Evolutionary conservation across 2,329 filamentous ascomycete species (phyloP).

Genomic region (Aureobasidium subglaciale): DNA sequence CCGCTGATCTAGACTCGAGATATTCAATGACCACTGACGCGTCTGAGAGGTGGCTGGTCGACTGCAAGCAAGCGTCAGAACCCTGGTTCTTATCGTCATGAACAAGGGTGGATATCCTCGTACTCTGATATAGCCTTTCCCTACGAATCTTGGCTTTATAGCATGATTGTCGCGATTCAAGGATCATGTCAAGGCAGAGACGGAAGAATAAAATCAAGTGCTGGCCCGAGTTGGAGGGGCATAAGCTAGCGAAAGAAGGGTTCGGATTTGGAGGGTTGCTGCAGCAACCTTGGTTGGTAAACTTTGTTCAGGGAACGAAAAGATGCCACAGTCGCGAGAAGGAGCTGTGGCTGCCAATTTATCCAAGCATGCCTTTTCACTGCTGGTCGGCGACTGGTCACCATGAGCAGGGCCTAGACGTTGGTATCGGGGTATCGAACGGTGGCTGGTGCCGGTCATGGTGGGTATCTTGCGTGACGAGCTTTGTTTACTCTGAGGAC

Average conservation of each 20-base stretch:
- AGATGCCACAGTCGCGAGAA: neutral
- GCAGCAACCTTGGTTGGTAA: neutral
- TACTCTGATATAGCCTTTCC: neutral
- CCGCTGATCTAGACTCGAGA: neutral
- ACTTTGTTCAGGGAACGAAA: neutral
- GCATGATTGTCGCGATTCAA: neutral
- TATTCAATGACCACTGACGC: neutral
- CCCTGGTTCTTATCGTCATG: neutral
- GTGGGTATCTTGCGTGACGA: slow-evolving; percentile 8
- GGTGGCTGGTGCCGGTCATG: slow-evolving; percentile 11
- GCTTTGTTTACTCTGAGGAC: slow-evolving; percentile 12
- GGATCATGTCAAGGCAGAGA: neutral
- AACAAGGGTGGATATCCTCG: neutral
- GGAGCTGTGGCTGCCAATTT: slow-evolving; percentile 12
- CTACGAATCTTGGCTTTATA: neutral
- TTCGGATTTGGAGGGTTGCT: slow-evolving; percentile 10
- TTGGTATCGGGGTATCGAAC: slow-evolving; percentile 10
- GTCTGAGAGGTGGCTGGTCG: slow-evolving; percentile 5
- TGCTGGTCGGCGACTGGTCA: slow-evolving; percentile 7
- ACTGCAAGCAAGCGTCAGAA: slow-evolving; percentile 3
- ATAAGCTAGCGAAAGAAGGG: slow-evolving; percentile 12
- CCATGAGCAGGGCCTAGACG: slow-evolving; percentile 8
- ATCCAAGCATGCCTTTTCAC: slow-evolving; percentile 14
- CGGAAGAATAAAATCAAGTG: slow-evolving; percentile 3
- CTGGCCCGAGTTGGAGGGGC: neutral